Evolutionary conservation across 2,329 filamentous ascomycete species (phyloP), one percentile per base, ranked within the genome.

Genomic region (Neonectria faginata): DNA sequence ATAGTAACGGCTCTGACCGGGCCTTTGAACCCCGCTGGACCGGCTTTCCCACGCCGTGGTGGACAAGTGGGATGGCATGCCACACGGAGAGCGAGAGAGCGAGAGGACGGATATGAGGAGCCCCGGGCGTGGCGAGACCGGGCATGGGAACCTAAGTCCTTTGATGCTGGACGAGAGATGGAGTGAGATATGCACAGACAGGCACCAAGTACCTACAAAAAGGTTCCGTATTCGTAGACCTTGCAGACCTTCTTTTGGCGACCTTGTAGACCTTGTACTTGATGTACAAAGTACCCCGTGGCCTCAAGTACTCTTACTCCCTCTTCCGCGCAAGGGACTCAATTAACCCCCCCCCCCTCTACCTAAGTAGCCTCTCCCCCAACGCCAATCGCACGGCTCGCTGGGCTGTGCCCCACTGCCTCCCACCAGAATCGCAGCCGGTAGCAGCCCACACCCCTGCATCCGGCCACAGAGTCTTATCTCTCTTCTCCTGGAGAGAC

Each of bases 401-500:
- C 62, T 60, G 41, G 54, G 42, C 20, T 45, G 16, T 60, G 60
- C 62, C 65, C 62, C 58, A 62, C 65, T 57, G 53, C 39, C 57
- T 64, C 62, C 57, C 57, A 58, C 65, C 62, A 65, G 52, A 67
- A 61, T 68, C 57, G 29, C 64, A 67, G 67, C 71, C 70, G 68
- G 71, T 70, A 70, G 64, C 71, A 73, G 53, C 63, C 63, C 68
- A 73, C 71, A 71, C 71, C 71, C 71, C 71, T 73, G 71, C 71
- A 74, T 70, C 67, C 68, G 71, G 67, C 56, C 67, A 66, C 71
- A 70, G 60, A 63, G 61, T 65, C 71, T 73, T 73, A 72, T 73
- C 71, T 73, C 71, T 73, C 64, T 70, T 73, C 68, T 72, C 64
- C 67, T 59, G 69, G 62, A 48, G 70, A 61, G 61, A 45, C 63